A percentile compares a stretch with the other conserved stretches of the same genome.
phyloP scores from a whole-genome alignment of 2,329 filamentous ascomycete genomes.

The Pleomassaria siparia region DNA sequence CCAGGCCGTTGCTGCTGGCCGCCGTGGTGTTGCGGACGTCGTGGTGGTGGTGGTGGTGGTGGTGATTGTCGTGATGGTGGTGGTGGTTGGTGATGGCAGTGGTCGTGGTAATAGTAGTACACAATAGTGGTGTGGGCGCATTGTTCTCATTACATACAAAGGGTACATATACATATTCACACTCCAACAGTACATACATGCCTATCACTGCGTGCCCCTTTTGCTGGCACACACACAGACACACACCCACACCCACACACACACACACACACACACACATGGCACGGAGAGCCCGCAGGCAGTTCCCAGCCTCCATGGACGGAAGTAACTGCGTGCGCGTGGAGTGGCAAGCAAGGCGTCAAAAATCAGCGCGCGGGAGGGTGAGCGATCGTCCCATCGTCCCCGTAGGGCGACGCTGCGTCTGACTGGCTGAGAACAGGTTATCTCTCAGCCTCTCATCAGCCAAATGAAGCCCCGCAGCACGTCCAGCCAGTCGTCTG shows the following conservation, averaged over 20 bases:
- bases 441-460: conserved; percentile 19
- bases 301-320: conserved; percentile 10
- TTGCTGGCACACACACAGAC: neutral
- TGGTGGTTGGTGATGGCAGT: too few relatives aligned
- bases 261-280: too few relatives aligned
- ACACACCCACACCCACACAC: too few relatives aligned
- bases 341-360: conserved; percentile 1
- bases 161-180: too few relatives aligned
- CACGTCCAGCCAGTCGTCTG: conserved; percentile 7
- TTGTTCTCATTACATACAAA: too few relatives aligned
- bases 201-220: neutral
- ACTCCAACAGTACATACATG: neutral
- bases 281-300: neutral
- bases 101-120: too few relatives aligned
- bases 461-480: conserved; percentile 24
- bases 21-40: neutral
- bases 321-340: conserved; percentile 6
- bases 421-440: conserved; percentile 16
- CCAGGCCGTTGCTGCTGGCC: neutral
- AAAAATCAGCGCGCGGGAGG: conserved; percentile 14
- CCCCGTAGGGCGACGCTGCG: conserved; percentile 18
- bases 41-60: neutral
- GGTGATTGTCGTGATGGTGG: neutral
- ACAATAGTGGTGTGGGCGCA: too few relatives aligned
- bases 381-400: conserved; percentile 25